These are phyloP conservation scores for Dioscorea dumetorum DNA, from an alignment of 106 monocot species.

Conservation along the genomic window DNA sequence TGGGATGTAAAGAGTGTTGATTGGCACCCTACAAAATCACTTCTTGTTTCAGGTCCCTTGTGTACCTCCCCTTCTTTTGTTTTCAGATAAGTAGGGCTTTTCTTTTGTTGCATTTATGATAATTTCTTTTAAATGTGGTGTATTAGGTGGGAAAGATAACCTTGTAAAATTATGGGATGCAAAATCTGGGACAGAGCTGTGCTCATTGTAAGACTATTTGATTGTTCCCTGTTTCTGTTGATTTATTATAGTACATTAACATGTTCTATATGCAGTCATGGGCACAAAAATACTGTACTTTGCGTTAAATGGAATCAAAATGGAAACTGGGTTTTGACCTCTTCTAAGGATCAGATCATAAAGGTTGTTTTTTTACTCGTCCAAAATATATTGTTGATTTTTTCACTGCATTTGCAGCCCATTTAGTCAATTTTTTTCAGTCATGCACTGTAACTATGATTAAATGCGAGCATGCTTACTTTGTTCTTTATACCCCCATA, in stretches of 20 bases:
- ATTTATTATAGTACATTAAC: slow-evolving; percentile 1
- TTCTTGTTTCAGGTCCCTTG: slow-evolving; percentile 79
- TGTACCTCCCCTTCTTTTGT: neutral
- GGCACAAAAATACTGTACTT: slow-evolving; percentile 96
- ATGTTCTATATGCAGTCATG: slow-evolving; percentile 59
- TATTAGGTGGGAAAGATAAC: slow-evolving; percentile 93
- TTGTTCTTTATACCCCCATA: too few relatives aligned
- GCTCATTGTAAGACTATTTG: slow-evolving; percentile 64
- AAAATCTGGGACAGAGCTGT: slow-evolving; percentile 76
- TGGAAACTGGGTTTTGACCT: slow-evolving; percentile 96
- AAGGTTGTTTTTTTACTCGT: slow-evolving; percentile 39
- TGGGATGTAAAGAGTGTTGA: slow-evolving; percentile 99
- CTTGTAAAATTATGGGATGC: slow-evolving; percentile 99
- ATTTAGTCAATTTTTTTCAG: too few relatives aligned
- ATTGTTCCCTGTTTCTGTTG: neutral
- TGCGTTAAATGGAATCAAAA: slow-evolving; percentile 99
- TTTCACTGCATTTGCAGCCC: too few relatives aligned
- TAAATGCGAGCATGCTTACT: too few relatives aligned
- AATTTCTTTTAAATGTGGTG: neutral
- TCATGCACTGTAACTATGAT: too few relatives aligned
- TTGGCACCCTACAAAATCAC: slow-evolving; percentile 96
- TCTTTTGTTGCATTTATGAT: neutral
- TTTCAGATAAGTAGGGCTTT: neutral
- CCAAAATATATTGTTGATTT: too few relatives aligned
- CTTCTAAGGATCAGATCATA: slow-evolving; percentile 96